phyloP scores from a whole-genome alignment of 306 rosid genomes.

The Acacia confusa region DNA sequence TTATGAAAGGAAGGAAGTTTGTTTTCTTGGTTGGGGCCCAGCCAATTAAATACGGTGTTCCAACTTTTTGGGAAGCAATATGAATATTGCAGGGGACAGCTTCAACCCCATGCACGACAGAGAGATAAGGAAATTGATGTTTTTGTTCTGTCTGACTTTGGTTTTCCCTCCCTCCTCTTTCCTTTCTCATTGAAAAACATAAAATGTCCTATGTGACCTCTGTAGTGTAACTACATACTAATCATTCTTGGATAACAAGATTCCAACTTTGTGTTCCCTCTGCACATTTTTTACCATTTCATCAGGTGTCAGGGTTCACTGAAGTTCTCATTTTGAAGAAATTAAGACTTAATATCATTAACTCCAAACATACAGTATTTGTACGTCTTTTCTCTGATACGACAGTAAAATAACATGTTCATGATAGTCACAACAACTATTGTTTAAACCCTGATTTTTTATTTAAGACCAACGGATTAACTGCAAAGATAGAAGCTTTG shows the following conservation, averaged over 20 bases:
- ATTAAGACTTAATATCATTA: conserved; percentile 20
- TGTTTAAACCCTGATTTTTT: conserved; percentile 17
- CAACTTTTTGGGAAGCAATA: conserved; percentile 42
- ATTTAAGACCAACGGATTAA: conserved; percentile 15
- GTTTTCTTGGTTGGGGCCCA: conserved; percentile 33
- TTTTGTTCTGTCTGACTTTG: conserved; percentile 37
- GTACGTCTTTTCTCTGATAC: not conserved
- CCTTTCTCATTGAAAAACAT: not conserved
- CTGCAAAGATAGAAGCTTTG: conserved; percentile 6
- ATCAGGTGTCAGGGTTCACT: not conserved
- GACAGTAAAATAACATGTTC: conserved; percentile 22
- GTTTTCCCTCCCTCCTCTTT: conserved; percentile 16
- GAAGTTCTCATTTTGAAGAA: not conserved
- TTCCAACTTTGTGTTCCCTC: not conserved
- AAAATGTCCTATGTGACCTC: conserved; percentile 15
- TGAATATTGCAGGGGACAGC: conserved; percentile 40
- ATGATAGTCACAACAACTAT: conserved; percentile 39
- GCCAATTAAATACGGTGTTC: conserved; percentile 34
- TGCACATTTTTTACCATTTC: not conserved
- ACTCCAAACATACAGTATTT: conserved; percentile 33
- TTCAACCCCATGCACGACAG: conserved; percentile 41
- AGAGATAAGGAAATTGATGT: conserved; percentile 27
- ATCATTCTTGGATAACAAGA: not conserved
- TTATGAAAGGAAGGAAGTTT: conserved; percentile 34
- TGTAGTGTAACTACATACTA: not conserved